Evolutionary conservation across 306 rosid genomes (phyloP).

Genomic region (Cucurbita argyrosperma): DNA sequence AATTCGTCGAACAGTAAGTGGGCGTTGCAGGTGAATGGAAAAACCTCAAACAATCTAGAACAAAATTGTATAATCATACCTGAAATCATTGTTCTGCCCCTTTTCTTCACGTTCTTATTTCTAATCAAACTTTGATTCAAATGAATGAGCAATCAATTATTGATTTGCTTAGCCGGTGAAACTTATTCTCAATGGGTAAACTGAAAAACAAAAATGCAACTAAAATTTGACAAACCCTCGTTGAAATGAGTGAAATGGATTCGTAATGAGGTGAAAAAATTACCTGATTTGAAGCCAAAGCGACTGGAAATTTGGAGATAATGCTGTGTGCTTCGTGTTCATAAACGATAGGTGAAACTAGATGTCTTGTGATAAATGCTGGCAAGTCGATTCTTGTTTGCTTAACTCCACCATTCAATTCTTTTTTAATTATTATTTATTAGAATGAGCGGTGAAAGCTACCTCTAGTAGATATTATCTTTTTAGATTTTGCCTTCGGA

Average conservation of each 20-base stretch:
- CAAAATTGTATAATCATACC: background rate
- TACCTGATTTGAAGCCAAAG: background rate
- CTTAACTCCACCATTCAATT: too few species aligned
- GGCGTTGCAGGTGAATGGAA: slow-evolving; percentile 1
- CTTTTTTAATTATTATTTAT: too few species aligned
- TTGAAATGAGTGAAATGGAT: background rate
- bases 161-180: background rate
- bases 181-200: background rate
- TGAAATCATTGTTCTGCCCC: slow-evolving; percentile 9
- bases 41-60: background rate
- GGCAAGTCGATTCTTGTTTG: too few species aligned
- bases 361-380: too few species aligned
- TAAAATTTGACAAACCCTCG: background rate
- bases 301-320: too few species aligned
- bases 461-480: too few species aligned
- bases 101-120: background rate
- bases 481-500: too few species aligned
- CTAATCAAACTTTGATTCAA: background rate
- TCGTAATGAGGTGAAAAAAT: background rate
- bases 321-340: too few species aligned
- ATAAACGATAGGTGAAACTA: too few species aligned
- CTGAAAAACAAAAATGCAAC: background rate
- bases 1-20: slow-evolving; percentile 11
- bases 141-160: background rate
- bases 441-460: too few species aligned